Base-by-base conservation (phyloP, 441 rosid species). In the Populus hybrid region DNA sequence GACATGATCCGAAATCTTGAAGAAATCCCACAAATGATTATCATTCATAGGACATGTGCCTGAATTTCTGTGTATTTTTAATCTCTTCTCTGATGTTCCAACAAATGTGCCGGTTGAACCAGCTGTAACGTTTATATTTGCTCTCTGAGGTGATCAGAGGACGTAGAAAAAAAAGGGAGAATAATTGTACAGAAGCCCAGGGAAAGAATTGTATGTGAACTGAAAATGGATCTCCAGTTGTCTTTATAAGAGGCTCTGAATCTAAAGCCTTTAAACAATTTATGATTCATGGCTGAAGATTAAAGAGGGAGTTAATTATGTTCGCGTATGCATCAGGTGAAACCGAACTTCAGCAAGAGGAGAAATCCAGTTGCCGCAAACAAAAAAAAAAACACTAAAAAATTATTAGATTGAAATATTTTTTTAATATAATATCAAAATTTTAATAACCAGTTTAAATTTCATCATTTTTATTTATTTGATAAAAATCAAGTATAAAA, bases 1-100 rank as follows among this genome's bases (percentile, higher is more conserved):
- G 95, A 84, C 85, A 71, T 90, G 80, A 80, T 69, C 76, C 59
- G 24, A 24, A 34, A 12, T 38, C 24, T 8, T 28, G 32, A 79
- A 57, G 61, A 50, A 73, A 67, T 6, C 80, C 68, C 78, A 69
- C 65, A 66, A 75, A 64, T 73, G 77, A 68, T 46, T 74, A 40
- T 40, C 73, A 79, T 54, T 40, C 32, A 30, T 30, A 30, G 32
- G 72, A 73, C 69, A 16, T 8, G 71, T 34, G 59, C 84, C 76
- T 73, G 61, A 28, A 42, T 35, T 70, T 76, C 64, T 59, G 75
- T 63, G 23, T 75, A 46, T 76, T 61, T 23, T 64, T 28, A 64
- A 65, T 35, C 26, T 66, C 69, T 54, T 18, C 24, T 74, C 50
- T 70, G 32, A 67, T 59, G 38, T 82, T 82, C 46, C 75, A 71